Percentiles rank a stretch among this genome's conserved stretches.
Evolutionary conservation across 768 basidiomycete species (phyloP).

Genomic region (Lepiota venenata): DNA sequence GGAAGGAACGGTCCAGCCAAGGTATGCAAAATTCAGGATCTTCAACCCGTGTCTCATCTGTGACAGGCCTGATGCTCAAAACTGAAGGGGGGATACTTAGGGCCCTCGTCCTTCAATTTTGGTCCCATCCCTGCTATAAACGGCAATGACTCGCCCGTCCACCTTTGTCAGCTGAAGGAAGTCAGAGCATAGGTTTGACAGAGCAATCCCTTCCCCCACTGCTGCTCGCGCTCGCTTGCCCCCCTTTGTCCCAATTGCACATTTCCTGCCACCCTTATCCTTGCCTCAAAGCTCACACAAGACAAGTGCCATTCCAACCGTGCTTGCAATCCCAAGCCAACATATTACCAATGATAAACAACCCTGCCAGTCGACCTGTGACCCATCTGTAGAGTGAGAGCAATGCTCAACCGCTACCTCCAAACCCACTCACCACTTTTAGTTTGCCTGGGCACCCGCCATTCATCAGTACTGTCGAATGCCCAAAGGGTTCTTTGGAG

Average conservation of each 20-base stretch:
- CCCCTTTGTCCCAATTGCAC: slow-evolving; percentile 80
- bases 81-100: slow-evolving; percentile 34
- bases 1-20: slow-evolving; percentile 43
- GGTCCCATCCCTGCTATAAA: slow-evolving; percentile 7
- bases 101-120: not conserved
- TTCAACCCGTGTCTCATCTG: slow-evolving; percentile 38
- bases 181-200: slow-evolving; percentile 17
- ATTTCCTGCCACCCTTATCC: slow-evolving; percentile 84
- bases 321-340: slow-evolving; percentile 51
- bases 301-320: slow-evolving; percentile 92
- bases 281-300: slow-evolving; percentile 91
- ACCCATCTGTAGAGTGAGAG: slow-evolving; percentile 51
- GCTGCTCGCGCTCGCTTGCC: slow-evolving; percentile 58
- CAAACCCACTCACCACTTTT: slow-evolving; percentile 22
- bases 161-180: slow-evolving; percentile 12
- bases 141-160: slow-evolving; percentile 16
- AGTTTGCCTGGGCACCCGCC: slow-evolving; percentile 10
- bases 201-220: slow-evolving; percentile 13
- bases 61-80: slow-evolving; percentile 40
- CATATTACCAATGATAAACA: slow-evolving; percentile 15
- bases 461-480: not conserved
- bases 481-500: slow-evolving; percentile 30
- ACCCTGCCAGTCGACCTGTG: slow-evolving; percentile 32
- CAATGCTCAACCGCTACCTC: slow-evolving; percentile 20
- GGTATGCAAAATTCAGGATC: slow-evolving; percentile 38